Evolutionary conservation across 768 basidiomycete species (phyloP).

Genomic region (Tricholomella constricta): DNA sequence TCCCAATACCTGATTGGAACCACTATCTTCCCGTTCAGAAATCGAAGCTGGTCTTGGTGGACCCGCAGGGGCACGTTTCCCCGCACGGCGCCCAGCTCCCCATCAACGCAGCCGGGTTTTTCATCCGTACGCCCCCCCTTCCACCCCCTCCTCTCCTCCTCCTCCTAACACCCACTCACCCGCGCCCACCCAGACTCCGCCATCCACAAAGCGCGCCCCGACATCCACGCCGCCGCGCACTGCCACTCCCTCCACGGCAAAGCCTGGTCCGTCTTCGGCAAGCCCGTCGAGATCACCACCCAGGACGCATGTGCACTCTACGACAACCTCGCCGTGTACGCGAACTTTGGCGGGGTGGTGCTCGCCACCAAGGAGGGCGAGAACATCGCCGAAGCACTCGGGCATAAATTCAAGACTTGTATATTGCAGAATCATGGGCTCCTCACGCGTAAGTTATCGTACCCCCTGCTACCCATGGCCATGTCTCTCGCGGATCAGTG

Average conservation of each 20-base stretch:
- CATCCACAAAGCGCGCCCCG: conserved; percentile 49
- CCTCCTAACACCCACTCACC: no score
- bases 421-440: conserved; percentile 48
- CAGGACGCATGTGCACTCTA: conserved; percentile 49
- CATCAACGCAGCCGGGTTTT: conserved; percentile 28
- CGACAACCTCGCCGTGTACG: conserved; percentile 44
- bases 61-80: conserved; percentile 25
- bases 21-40: conserved; percentile 9
- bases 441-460: conserved; percentile 26
- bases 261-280: conserved; percentile 49
- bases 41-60: conserved; percentile 29
- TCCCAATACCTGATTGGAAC: background rate
- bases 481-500: no score
- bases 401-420: conserved; percentile 40
- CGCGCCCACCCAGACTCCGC: conserved; percentile 43
- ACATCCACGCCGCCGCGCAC: conserved; percentile 49
- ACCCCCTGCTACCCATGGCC: no score
- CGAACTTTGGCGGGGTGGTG: conserved; percentile 50
- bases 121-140: conserved; percentile 20
- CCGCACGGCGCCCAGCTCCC: conserved; percentile 30
- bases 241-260: conserved; percentile 51
- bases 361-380: conserved; percentile 45
- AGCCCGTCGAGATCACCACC: conserved; percentile 41
- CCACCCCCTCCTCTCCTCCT: no score
- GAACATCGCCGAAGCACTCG: conserved; percentile 45